Evolutionary conservation across 2,329 filamentous ascomycete genomes (phyloP), one percentile per base, ranked within the genome.

Genomic region (Penicillium janthinellum): DNA sequence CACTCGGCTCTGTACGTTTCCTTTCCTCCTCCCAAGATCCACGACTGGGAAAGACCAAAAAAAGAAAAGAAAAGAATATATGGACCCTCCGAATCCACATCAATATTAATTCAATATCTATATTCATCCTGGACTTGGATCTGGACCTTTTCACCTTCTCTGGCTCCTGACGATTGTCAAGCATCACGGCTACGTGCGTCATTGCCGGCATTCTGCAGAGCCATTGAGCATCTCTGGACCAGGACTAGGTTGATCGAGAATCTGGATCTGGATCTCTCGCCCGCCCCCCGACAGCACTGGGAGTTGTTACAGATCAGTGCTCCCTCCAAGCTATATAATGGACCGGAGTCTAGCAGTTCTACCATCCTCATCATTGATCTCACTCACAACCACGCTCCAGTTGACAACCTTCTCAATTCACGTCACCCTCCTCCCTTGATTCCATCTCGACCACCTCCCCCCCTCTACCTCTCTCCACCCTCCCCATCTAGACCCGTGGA

Each of bases 121-220:
- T 31, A 47, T 41, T 20, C 22, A 31, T 14, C 22, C 38, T 31
- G 31, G 31, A 31, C 31, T 10, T 31, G 31, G 8, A 31, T 31
- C 44, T 28, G 22, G 44, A 47, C 44, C 44, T n/a, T 31, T 47
- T 28, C 15, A 28, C 44, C 44, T 45, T 28, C 11, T 45, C 42
- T 25, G 42, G 48, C 4, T 38, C 53, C 47, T 50, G 54, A 25
- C 47, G 54, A 50, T 28, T 49, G 14, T 56, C 54, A 56, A 52
- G 22, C 17, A 53, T 54, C 47, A 44, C 15, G 62, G 60, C 15
- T 62, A 62, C 39, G 48, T 62, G 62, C 62, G 52, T 60, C 44
- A 48, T 54, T 37, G 52, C 31, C 59, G 62, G 60, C 52, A 59
- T 45, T 60, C 14, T 59, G 58, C 60, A 64, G 59, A 41, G 45